These are phyloP conservation scores for Salpingoeca rosetta DNA, from an alignment of 78 protist genomes.

Conservation along the genomic window DNA sequence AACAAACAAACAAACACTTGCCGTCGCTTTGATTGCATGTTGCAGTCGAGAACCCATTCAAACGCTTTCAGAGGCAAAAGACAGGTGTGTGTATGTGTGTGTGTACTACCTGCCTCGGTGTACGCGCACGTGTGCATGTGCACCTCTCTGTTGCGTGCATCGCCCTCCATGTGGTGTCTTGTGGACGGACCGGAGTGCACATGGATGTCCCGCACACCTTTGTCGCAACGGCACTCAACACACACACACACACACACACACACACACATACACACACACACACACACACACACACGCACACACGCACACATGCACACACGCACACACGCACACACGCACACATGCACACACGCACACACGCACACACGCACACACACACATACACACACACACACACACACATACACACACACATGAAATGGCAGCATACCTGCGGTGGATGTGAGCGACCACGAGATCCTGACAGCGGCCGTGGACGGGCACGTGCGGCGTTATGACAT, in stretches of 20 bases:
- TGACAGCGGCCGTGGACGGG: slow-evolving; percentile 15
- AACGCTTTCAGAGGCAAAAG: not conserved
- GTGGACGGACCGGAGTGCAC: too few relatives aligned
- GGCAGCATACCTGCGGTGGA: not conserved
- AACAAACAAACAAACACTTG: too few relatives aligned
- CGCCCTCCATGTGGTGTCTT: too few relatives aligned
- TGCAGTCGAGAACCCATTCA: not conserved
- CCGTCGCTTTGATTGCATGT: too few relatives aligned
- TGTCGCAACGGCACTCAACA: not conserved
- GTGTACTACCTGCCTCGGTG: too few relatives aligned
- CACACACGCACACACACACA: not conserved
- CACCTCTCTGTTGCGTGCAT: too few relatives aligned
- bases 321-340: too few relatives aligned
- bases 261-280: not conserved
- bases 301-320: too few relatives aligned
- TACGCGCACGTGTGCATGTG: too few relatives aligned
- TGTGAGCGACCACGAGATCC: not conserved
- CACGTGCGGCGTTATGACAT: not conserved
- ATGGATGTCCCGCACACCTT: not conserved
- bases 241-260: not conserved
- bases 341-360: not conserved
- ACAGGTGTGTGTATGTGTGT: too few relatives aligned
- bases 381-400: not conserved
- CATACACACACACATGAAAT: not conserved
- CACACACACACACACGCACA: not conserved